A percentile compares a stretch with the other conserved stretches of the same genome.
These are phyloP conservation scores for Botryobasidium botryosum DNA, from an alignment of 768 basidiomycete genomes.

Conservation along the genomic window DNA sequence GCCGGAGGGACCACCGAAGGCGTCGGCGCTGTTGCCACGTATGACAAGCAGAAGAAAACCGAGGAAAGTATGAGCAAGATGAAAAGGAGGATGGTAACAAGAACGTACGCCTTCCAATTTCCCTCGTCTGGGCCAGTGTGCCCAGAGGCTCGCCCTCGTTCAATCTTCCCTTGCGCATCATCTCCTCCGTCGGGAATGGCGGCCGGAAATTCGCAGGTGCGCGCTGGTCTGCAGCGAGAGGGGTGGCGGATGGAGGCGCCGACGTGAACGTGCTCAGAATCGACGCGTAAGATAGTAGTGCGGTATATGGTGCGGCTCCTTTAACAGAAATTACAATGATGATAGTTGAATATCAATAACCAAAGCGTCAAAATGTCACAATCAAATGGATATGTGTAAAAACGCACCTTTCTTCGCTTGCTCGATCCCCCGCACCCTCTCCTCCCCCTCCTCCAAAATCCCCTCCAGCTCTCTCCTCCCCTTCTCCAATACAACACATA, in stretches of 20 bases:
- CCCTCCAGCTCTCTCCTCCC: slow-evolving; percentile 54
- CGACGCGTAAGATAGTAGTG: slow-evolving; percentile 69
- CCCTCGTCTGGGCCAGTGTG: slow-evolving; percentile 61
- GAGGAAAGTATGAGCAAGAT: background rate
- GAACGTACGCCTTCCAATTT: slow-evolving; percentile 53
- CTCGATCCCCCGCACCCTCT: slow-evolving; percentile 48
- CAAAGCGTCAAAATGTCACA: background rate
- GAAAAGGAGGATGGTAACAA: slow-evolving; percentile 1
- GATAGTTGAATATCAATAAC: background rate
- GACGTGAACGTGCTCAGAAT: slow-evolving; percentile 75
- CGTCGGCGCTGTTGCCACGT: background rate
- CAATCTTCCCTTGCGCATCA: slow-evolving; percentile 68
- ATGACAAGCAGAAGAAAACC: background rate
- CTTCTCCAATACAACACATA: slow-evolving; percentile 45
- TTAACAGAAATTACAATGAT: background rate
- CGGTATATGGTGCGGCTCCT: slow-evolving; percentile 72
- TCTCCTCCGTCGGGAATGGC: slow-evolving; percentile 82
- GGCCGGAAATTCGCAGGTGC: slow-evolving; percentile 73
- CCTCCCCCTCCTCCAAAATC: slow-evolving; percentile 60
- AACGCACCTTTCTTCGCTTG: slow-evolving; percentile 50
- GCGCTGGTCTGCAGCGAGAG: slow-evolving; percentile 43
- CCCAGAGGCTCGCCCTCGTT: slow-evolving; percentile 70
- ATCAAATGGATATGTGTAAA: slow-evolving; percentile 3
- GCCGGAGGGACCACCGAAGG: background rate
- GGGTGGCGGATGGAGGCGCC: slow-evolving; percentile 67